These are phyloP conservation scores for Salix arbutifolia DNA, from an alignment of 345 rosid species.

Conservation along the genomic window DNA sequence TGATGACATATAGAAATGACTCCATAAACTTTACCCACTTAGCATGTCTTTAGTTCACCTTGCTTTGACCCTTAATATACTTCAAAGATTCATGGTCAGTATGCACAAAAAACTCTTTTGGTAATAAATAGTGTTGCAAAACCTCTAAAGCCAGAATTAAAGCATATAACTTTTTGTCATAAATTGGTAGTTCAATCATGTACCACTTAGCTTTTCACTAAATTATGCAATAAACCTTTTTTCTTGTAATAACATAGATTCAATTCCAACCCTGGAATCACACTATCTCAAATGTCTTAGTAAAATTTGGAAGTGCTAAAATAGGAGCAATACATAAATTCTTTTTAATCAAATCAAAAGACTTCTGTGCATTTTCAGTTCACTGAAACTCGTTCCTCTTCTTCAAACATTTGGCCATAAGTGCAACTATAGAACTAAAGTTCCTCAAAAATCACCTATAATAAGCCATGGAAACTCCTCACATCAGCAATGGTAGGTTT, in stretches of 20 bases:
- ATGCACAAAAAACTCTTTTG: not conserved
- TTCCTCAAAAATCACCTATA: not conserved
- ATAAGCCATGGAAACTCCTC: not conserved
- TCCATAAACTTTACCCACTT: not conserved
- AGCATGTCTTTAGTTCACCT: not conserved
- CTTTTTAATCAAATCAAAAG: too few relatives aligned
- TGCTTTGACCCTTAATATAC: not conserved
- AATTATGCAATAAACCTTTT: too few relatives aligned
- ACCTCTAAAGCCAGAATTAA: too few relatives aligned
- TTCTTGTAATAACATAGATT: not conserved
- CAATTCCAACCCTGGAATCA: not conserved
- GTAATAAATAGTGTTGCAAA: not conserved
- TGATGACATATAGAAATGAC: too few relatives aligned
- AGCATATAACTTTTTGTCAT: too few relatives aligned
- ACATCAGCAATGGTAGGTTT: not conserved
- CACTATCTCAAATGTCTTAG: not conserved
- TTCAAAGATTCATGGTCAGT: not conserved
- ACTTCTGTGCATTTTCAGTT: too few relatives aligned
- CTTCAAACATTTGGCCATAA: too few relatives aligned
- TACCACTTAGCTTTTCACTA: too few relatives aligned
- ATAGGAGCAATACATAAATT: not conserved
- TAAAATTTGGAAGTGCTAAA: not conserved
- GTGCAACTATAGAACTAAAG: not conserved
- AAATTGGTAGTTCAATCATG: too few relatives aligned
- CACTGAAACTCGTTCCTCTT: not conserved